Evolutionary conservation across 768 basidiomycete genomes (phyloP).

Genomic region (Boletus rubescentipes): DNA sequence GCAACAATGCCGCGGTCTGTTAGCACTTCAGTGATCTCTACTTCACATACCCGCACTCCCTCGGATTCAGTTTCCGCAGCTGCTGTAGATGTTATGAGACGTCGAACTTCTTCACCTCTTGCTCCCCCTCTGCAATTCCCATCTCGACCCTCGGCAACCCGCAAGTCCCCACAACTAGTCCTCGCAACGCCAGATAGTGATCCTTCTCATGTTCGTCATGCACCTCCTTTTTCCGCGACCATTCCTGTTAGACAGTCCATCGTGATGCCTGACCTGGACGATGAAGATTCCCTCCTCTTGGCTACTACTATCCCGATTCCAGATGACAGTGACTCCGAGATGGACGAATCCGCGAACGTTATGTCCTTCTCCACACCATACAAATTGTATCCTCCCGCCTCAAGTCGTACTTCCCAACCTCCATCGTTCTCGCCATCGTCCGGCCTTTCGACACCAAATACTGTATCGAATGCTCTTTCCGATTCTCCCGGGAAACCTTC

Average conservation of each 20-base stretch:
- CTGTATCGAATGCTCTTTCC: slow-evolving; percentile 60
- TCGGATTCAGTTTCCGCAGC: slow-evolving; percentile 37
- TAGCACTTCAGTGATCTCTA: slow-evolving; percentile 32
- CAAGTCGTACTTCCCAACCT: slow-evolving; percentile 40
- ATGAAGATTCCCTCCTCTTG: slow-evolving; percentile 64
- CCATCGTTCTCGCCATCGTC: slow-evolving; percentile 58
- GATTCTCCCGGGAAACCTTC: slow-evolving; percentile 48
- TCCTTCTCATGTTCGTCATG: slow-evolving; percentile 22
- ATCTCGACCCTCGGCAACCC: slow-evolving; percentile 35
- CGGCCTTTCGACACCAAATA: slow-evolving; percentile 45
- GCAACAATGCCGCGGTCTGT: slow-evolving; percentile 42
- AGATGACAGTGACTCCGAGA: slow-evolving; percentile 70
- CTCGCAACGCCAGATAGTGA: slow-evolving; percentile 36
- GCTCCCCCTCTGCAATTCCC: slow-evolving; percentile 30
- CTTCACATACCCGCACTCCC: slow-evolving; percentile 44
- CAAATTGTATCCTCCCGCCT: slow-evolving; percentile 45
- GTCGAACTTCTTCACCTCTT: slow-evolving; percentile 53
- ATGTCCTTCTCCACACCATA: slow-evolving; percentile 75
- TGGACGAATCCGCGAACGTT: slow-evolving; percentile 53
- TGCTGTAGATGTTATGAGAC: slow-evolving; percentile 32
- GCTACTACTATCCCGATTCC: slow-evolving; percentile 77
- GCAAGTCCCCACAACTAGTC: slow-evolving; percentile 38
- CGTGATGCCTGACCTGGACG: slow-evolving; percentile 40
- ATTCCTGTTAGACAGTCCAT: slow-evolving; percentile 47
- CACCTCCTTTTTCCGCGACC: slow-evolving; percentile 10